Evolutionary conservation across 2,329 filamentous ascomycete species (phyloP).

Genomic region (Aspergillus jensenii): DNA sequence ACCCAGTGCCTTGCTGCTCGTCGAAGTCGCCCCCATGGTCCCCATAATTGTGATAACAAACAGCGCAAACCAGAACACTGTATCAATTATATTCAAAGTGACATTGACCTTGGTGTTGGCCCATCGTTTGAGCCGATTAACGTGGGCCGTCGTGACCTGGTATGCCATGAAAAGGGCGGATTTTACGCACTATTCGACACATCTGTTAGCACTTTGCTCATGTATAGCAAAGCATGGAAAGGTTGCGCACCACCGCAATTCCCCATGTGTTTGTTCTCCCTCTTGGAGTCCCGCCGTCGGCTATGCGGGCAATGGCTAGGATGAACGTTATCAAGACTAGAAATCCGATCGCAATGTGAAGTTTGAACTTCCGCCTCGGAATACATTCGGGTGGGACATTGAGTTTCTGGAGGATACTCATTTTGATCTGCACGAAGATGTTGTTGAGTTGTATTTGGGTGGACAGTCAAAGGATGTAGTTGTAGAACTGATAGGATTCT

Average conservation of each 20-base stretch:
- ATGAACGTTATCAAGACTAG: slow-evolving; percentile 17
- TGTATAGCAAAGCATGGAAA: not conserved
- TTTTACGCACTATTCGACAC: slow-evolving; percentile 12
- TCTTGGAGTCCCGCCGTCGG: slow-evolving; percentile 17
- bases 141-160: slow-evolving; percentile 19
- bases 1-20: slow-evolving; percentile 20
- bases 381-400: not conserved
- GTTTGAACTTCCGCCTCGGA: slow-evolving; percentile 9
- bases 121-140: slow-evolving; percentile 21
- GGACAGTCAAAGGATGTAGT: no score
- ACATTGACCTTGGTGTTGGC: slow-evolving; percentile 22
- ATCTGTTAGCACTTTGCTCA: not conserved
- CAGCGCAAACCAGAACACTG: slow-evolving; percentile 25
- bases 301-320: slow-evolving; percentile 21
- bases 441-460: no score
- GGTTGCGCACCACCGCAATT: slow-evolving; percentile 16
- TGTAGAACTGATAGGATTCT: no score
- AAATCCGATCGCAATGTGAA: slow-evolving; percentile 14
- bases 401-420: not conserved
- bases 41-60: slow-evolving; percentile 25
- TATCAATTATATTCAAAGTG: slow-evolving; percentile 24
- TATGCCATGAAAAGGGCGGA: slow-evolving; percentile 25
- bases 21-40: slow-evolving; percentile 6
- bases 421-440: not conserved
- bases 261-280: slow-evolving; percentile 22